Conservation (phyloP, 768 basidiomycete species). For the Panus rudis region DNA sequence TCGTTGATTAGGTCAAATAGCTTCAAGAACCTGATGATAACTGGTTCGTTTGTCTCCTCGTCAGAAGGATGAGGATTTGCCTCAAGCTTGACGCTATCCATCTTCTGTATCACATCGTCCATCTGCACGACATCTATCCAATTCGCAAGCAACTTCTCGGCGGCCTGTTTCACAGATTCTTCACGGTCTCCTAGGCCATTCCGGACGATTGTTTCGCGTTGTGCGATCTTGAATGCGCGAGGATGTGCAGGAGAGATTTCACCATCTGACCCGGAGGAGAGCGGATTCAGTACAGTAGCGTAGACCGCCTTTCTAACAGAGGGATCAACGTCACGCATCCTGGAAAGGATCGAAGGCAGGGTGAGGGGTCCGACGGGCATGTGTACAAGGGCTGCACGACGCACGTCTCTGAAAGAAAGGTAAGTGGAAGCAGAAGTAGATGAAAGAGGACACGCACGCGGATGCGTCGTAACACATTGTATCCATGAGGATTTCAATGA, state of each 20-base stretch:
- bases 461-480: conserved; percentile 66
- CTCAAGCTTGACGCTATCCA: conserved; percentile 28
- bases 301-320: conserved; percentile 72
- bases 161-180: conserved; percentile 59
- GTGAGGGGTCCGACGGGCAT: conserved; percentile 51
- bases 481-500: conserved; percentile 58
- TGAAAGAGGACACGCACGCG: conserved; percentile 42
- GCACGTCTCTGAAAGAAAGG: conserved; percentile 63
- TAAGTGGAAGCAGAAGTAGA: background rate
- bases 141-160: conserved; percentile 58
- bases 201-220: conserved; percentile 71
- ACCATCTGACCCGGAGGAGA: conserved; percentile 14
- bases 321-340: conserved; percentile 75
- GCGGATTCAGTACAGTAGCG: conserved; percentile 44
- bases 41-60: conserved; percentile 36
- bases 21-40: conserved; percentile 40
- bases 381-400: conserved; percentile 69
- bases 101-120: conserved; percentile 23
- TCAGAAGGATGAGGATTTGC: too few relatives aligned
- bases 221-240: conserved; percentile 54
- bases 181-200: conserved; percentile 89
- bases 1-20: conserved; percentile 56
- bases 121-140: conserved; percentile 63
- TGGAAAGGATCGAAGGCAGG: conserved; percentile 59
- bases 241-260: conserved; percentile 58